Evolutionary conservation across 345 rosid species (phyloP).

Genomic region (Citrus glauca): DNA sequence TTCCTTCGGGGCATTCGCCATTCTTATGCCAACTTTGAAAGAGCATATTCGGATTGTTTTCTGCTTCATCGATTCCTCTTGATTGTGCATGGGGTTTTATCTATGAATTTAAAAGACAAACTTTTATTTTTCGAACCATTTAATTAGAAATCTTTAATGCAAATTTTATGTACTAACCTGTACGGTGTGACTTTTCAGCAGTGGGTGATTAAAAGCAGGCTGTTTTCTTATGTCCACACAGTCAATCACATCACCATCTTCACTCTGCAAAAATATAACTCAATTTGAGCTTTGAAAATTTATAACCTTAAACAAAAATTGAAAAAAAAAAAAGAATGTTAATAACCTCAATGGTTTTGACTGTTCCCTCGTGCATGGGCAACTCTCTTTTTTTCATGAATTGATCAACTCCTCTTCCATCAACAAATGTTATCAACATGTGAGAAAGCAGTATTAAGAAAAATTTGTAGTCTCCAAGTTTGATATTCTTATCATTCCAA

Average conservation of each 20-base stretch:
- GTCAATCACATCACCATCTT: conserved; percentile 13
- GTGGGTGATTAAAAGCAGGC: conserved; percentile 28
- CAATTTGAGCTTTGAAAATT: neutral
- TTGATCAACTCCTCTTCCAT: neutral
- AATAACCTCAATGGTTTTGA: neutral
- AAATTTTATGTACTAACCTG: neutral
- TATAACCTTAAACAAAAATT: too few species aligned
- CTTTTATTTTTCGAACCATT: neutral
- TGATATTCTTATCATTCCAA: neutral
- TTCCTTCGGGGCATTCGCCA: conserved; percentile 28
- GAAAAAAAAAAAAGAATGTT: too few species aligned
- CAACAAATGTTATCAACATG: neutral
- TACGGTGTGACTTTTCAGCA: conserved; percentile 21
- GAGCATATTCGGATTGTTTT: neutral
- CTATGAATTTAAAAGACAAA: neutral
- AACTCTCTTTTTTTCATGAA: neutral
- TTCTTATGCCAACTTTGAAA: conserved; percentile 15
- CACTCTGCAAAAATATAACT: neutral
- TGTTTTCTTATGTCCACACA: conserved; percentile 27
- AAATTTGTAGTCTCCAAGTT: neutral
- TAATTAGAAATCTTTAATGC: neutral
- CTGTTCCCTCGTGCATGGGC: neutral
- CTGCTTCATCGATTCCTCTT: neutral
- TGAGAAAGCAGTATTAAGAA: neutral
- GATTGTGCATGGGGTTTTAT: conserved; percentile 14